A percentile compares a stretch with the other conserved stretches of the same genome.
phyloP scores from a whole-genome alignment of 306 rosid genomes.

The Pterocarpus macrocarpus region DNA sequence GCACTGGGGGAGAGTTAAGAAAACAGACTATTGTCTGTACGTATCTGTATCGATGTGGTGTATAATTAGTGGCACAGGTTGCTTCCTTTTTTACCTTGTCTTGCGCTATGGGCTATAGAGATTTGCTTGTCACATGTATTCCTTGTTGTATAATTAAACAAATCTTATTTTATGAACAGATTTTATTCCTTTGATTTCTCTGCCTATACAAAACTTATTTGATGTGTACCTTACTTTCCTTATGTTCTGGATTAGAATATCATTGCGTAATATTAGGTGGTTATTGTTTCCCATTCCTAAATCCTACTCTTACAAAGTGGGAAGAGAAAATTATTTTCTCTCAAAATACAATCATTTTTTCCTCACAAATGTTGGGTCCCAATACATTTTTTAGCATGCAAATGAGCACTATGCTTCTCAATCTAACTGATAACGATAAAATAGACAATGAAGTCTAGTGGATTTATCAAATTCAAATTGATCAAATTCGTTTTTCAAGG shows the following conservation, averaged over 20 bases:
- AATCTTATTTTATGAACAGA: neutral
- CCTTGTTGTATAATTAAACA: constrained; percentile 18
- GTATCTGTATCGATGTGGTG: constrained; percentile 58
- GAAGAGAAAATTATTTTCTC: neutral
- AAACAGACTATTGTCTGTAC: constrained; percentile 56
- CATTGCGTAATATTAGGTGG: neutral
- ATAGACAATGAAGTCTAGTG: neutral
- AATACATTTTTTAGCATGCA: neutral
- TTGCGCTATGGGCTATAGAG: constrained; percentile 6
- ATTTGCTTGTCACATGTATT: constrained; percentile 12
- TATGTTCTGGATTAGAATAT: neutral
- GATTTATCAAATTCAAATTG: no score
- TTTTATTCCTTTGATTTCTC: constrained; percentile 1
- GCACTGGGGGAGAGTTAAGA: constrained; percentile 60
- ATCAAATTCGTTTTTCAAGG: no score
- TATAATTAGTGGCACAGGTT: constrained; percentile 41
- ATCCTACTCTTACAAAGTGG: neutral
- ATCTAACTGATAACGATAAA: neutral
- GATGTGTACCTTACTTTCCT: neutral
- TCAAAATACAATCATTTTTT: neutral
- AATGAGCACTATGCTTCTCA: neutral
- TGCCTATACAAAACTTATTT: neutral
- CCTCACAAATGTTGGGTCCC: neutral
- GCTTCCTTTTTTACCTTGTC: constrained; percentile 26
- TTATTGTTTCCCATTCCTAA: neutral